Evolutionary conservation across 805 yeast species (phyloP).

Genomic region (Teunomyces stri): DNA sequence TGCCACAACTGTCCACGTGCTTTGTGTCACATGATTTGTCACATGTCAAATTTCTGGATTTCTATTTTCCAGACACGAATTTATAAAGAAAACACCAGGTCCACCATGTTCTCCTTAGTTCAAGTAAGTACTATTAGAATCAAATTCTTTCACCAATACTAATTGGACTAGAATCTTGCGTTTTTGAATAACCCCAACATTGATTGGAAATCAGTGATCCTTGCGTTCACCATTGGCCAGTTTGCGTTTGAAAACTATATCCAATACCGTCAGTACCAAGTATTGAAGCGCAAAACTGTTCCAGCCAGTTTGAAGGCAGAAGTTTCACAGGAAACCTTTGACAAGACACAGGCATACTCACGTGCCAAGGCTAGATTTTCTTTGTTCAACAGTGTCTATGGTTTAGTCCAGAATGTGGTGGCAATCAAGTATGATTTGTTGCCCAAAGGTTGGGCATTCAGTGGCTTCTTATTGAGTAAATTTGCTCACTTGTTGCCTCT

Average conservation of each 20-base stretch:
- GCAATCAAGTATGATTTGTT: conserved; percentile 57
- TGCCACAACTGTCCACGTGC: no score
- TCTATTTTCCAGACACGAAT: no score
- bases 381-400: conserved; percentile 50
- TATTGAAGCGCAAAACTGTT: conserved; percentile 50
- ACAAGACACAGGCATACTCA: conserved; percentile 74
- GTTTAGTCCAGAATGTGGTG: conserved; percentile 54
- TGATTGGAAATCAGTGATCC: conserved; percentile 76
- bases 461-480: conserved; percentile 61
- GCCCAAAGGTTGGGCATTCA: conserved; percentile 35
- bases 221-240: conserved; percentile 74
- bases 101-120: conserved; percentile 23
- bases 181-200: conserved; percentile 64
- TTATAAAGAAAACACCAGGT: no score
- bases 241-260: conserved; percentile 73
- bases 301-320: conserved; percentile 70
- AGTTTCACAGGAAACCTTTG: conserved; percentile 69
- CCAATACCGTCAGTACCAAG: conserved; percentile 72
- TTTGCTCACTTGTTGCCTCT: conserved; percentile 42
- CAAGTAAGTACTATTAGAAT: conserved; percentile 17
- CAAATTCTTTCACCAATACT: neutral
- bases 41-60: no score
- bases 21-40: no score
- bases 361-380: conserved; percentile 74
- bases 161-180: conserved; percentile 37